These are phyloP conservation scores for Arthrocladium fulminans DNA, from an alignment of 2,329 filamentous ascomycete genomes.

Conservation along the genomic window DNA sequence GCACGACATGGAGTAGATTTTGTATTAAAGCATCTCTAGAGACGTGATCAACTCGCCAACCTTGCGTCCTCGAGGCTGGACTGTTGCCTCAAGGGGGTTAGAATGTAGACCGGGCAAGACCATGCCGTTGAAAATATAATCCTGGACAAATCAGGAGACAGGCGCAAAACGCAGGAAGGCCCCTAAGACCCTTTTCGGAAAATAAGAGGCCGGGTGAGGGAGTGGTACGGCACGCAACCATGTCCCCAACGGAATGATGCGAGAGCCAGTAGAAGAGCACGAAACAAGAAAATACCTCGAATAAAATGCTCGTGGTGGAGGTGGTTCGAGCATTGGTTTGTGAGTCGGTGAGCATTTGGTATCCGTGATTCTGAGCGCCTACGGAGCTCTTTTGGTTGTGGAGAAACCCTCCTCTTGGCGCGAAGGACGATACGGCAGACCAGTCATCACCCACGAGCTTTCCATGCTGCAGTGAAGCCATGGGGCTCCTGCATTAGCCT, in stretches of 20 bases:
- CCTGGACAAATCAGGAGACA: slow-evolving; percentile 1
- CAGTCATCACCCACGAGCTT: not conserved
- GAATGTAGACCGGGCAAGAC: too few relatives aligned
- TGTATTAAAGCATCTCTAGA: too few relatives aligned
- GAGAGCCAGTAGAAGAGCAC: not conserved
- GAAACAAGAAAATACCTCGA: not conserved
- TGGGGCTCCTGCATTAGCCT: slow-evolving; percentile 4
- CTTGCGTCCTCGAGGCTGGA: too few relatives aligned
- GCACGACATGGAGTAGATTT: too few relatives aligned
- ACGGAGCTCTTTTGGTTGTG: not conserved
- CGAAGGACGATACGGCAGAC: too few relatives aligned
- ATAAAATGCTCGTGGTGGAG: slow-evolving; percentile 43
- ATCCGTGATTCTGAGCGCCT: slow-evolving; percentile 30
- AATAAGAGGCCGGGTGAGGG: slow-evolving; percentile 4
- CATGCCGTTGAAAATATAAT: too few relatives aligned
- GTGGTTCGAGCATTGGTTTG: slow-evolving; percentile 79
- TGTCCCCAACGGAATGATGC: not conserved
- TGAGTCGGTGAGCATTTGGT: slow-evolving; percentile 81
- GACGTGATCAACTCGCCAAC: too few relatives aligned
- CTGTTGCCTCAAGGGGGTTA: too few relatives aligned
- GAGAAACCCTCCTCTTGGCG: not conserved
- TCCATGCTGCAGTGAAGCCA: not conserved
- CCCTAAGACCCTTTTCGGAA: slow-evolving; percentile 8
- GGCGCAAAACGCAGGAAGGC: not conserved
- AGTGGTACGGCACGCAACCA: slow-evolving; percentile 5